These are phyloP conservation scores for Rhinocladiella similis DNA, from an alignment of 2,329 filamentous ascomycete genomes.

Conservation along the genomic window DNA sequence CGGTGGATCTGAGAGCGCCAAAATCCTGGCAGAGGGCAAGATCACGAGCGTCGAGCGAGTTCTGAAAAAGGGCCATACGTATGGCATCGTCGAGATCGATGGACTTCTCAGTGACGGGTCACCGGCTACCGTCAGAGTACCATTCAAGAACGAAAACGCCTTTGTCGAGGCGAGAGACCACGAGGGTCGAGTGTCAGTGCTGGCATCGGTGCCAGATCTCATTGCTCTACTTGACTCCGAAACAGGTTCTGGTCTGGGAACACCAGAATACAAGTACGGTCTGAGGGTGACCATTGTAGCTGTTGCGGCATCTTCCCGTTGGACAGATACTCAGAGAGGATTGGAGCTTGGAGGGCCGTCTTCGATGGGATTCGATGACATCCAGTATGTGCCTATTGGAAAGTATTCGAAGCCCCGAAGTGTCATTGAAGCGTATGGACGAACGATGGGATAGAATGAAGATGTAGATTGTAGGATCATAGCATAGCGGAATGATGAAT, in stretches of 20 bases:
- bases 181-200: conserved; percentile 32
- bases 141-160: conserved; percentile 71
- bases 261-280: conserved; percentile 56
- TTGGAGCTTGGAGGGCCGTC: conserved; percentile 53
- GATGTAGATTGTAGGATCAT: too few relatives aligned
- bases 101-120: conserved; percentile 40
- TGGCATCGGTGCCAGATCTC: conserved; percentile 59
- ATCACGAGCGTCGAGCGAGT: conserved; percentile 59
- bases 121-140: conserved; percentile 57
- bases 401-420: conserved; percentile 29
- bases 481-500: too few relatives aligned
- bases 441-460: neutral
- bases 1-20: conserved; percentile 45
- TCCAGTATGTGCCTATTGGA: conserved; percentile 25
- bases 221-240: conserved; percentile 58
- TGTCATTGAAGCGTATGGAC: conserved; percentile 31
- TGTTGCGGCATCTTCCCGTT: conserved; percentile 59
- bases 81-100: conserved; percentile 58
- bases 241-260: conserved; percentile 58
- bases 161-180: conserved; percentile 19
- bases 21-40: conserved; percentile 64
- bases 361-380: conserved; percentile 40
- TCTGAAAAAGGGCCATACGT: conserved; percentile 54
- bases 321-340: conserved; percentile 51
- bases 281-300: conserved; percentile 52